Percentiles rank a stretch among this genome's conserved stretches.
These are phyloP conservation scores for Quambalaria eucalypti DNA, from an alignment of 1,284 basidiomycete species.

Conservation along the genomic window DNA sequence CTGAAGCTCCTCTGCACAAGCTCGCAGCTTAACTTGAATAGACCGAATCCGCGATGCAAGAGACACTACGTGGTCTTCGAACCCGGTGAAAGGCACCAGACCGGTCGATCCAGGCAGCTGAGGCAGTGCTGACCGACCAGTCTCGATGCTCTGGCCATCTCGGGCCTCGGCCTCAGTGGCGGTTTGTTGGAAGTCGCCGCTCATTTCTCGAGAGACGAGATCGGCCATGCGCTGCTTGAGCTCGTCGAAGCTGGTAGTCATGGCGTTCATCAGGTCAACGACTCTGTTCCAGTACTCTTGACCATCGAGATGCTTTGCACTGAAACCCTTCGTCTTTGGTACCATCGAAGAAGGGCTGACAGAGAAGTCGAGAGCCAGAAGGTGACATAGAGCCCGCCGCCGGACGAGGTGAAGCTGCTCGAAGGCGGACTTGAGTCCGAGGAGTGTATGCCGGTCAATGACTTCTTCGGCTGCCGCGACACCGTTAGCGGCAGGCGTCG, in stretches of 20 bases:
- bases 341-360: conserved; percentile 2
- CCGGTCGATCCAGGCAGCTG: background rate
- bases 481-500: background rate
- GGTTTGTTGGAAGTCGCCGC: background rate
- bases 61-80: conserved; percentile 30
- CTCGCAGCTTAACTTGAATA: conserved; percentile 42
- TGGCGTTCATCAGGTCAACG: conserved; percentile 1
- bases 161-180: no score
- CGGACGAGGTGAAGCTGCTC: conserved; percentile 33
- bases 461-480: no score
- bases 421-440: conserved; percentile 29
- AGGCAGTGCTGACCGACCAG: background rate
- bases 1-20: conserved; percentile 33
- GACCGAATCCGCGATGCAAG: conserved; percentile 38
- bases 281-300: conserved; percentile 8
- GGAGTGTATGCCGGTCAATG: conserved; percentile 21
- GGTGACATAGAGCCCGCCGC: conserved; percentile 16
- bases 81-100: conserved; percentile 8
- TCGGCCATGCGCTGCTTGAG: conserved; percentile 9
- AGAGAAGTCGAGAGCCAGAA: conserved; percentile 27
- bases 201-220: background rate
- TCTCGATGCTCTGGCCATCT: background rate
- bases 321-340: background rate
- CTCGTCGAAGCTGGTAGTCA: background rate
- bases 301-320: background rate